A percentile compares a stretch with the other conserved stretches of the same genome.
These are phyloP conservation scores for Solanum virginianum DNA, from an alignment of 257 asterid species.

Conservation along the genomic window DNA sequence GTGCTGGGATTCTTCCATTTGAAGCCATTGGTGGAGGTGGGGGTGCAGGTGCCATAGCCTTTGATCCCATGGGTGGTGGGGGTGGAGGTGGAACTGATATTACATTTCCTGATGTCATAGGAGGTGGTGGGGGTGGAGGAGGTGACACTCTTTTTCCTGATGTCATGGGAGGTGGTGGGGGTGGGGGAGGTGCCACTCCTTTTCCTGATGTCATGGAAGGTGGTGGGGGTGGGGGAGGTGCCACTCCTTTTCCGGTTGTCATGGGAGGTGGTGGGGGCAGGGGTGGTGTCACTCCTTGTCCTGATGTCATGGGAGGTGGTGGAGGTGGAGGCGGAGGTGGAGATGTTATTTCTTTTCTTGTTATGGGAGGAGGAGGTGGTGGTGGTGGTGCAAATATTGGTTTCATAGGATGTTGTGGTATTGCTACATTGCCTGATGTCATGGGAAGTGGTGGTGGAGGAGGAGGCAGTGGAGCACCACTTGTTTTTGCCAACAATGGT, in stretches of 20 bases:
- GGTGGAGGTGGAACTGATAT: constrained; percentile 12
- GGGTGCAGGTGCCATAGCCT: constrained; percentile 18
- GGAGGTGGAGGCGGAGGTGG: constrained; percentile 14
- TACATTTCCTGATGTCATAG: neutral
- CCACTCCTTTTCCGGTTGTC: neutral
- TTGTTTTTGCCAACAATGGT: neutral
- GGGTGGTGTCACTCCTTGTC: neutral
- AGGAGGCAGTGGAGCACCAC: constrained; percentile 11
- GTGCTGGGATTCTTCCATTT: constrained; percentile 21
- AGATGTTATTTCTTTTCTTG: neutral
- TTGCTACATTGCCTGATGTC: neutral
- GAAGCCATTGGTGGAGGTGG: constrained; percentile 40
- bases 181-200: constrained; percentile 3
- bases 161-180: constrained; percentile 3
- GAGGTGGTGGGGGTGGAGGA: constrained; percentile 25
- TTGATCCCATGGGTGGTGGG: constrained; percentile 6
- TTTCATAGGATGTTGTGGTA: neutral
- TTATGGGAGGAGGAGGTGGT: neutral
- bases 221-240: constrained; percentile 15
- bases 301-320: neutral
- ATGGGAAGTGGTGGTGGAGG: constrained; percentile 18
- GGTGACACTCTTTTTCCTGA: neutral
- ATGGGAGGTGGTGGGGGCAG: constrained; percentile 13
- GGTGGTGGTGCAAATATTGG: constrained; percentile 17
- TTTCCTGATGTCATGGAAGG: neutral